These are phyloP conservation scores for Lentinula boryana DNA, from an alignment of 768 basidiomycete genomes.

Conservation along the genomic window DNA sequence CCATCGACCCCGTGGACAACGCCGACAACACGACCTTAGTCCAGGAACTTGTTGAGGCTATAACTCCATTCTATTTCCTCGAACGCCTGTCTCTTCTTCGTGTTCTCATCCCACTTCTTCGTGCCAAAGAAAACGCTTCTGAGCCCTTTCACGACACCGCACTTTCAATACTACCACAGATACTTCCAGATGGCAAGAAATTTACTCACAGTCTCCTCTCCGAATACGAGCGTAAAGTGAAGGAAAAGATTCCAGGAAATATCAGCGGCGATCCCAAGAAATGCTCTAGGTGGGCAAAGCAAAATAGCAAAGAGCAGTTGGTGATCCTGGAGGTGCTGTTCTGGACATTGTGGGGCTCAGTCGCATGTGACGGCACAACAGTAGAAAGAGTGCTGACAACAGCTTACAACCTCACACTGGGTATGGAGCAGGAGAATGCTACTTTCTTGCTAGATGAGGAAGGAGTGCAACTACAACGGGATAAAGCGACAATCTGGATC, in stretches of 20 bases:
- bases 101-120: constrained; percentile 68
- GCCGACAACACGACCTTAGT: constrained; percentile 36
- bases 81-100: constrained; percentile 72
- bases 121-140: constrained; percentile 53
- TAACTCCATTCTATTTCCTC: constrained; percentile 77
- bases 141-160: constrained; percentile 54
- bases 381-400: constrained; percentile 60
- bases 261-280: constrained; percentile 46
- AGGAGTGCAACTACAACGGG: constrained; percentile 56
- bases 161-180: constrained; percentile 43
- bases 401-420: constrained; percentile 60
- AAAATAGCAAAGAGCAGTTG: constrained; percentile 72
- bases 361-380: constrained; percentile 56
- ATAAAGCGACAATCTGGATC: constrained; percentile 72
- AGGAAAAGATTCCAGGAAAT: constrained; percentile 39
- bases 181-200: constrained; percentile 58
- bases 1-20: constrained; percentile 42
- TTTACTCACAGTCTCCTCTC: constrained; percentile 57
- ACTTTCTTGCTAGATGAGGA: constrained; percentile 72
- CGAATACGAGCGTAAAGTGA: constrained; percentile 54
- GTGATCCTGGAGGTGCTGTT: constrained; percentile 83
- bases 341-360: constrained; percentile 80
- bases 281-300: constrained; percentile 67
- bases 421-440: constrained; percentile 54
- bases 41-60: constrained; percentile 58